A percentile compares a stretch with the other conserved stretches of the same genome.
These are phyloP conservation scores for Picea engelmannii DNA, from an alignment of 83 land plant species.

Conservation along the genomic window DNA sequence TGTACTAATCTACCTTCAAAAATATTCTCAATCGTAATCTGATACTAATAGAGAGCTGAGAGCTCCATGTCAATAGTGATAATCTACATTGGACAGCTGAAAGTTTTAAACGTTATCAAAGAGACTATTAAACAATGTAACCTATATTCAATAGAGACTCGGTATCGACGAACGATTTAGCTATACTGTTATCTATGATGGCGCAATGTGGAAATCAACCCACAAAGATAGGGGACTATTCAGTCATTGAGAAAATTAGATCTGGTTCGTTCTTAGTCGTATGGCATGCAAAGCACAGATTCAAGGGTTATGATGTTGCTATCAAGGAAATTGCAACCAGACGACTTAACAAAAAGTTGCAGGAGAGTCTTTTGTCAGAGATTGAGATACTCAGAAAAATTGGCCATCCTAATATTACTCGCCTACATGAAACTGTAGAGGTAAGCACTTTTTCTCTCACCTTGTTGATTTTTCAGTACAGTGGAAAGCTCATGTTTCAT, in stretches of 20 bases:
- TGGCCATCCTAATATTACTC: conserved; percentile 76
- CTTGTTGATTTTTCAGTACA: no score
- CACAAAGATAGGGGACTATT: conserved; percentile 61
- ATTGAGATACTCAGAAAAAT: conserved; percentile 64
- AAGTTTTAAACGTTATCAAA: no score
- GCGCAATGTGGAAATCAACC: conserved; percentile 16
- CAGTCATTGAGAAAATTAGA: conserved; percentile 57
- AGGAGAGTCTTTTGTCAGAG: conserved; percentile 65
- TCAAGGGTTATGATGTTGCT: conserved; percentile 50
- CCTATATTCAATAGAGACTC: no score
- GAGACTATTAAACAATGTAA: no score
- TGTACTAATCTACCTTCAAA: no score
- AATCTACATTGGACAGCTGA: no score
- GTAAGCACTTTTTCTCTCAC: conserved; percentile 15
- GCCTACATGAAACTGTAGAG: conserved; percentile 68
- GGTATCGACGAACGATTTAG: no score
- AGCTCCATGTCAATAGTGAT: no score
- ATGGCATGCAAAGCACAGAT: conserved; percentile 59
- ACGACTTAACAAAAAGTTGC: conserved; percentile 52
- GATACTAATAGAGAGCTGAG: no score
- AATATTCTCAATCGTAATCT: no score
- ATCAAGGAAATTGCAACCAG: conserved; percentile 76
- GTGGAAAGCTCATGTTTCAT: no score
- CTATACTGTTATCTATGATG: conserved; percentile 1
- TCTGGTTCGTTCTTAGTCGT: conserved; percentile 83